A percentile compares a stretch with the other conserved stretches of the same genome.
phyloP scores from a whole-genome alignment of 371 early-diverging fungal genomes.

The Rhizomucor pusillus region DNA sequence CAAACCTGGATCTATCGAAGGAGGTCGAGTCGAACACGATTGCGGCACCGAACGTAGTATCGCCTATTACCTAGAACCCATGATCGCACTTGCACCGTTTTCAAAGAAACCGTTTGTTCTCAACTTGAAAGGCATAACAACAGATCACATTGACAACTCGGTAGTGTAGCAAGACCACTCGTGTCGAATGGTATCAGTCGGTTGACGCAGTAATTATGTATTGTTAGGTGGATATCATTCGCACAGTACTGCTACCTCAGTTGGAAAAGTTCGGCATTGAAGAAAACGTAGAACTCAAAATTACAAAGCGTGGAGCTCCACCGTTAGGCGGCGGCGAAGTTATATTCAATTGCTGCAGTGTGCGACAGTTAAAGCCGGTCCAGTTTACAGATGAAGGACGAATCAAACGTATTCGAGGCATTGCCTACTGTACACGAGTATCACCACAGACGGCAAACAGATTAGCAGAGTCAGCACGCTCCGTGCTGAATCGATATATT shows the following conservation, averaged over 20 bases:
- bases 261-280: conserved; percentile 85
- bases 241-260: conserved; percentile 86
- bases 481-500: conserved; percentile 82
- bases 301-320: conserved; percentile 90
- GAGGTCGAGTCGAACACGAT: conserved; percentile 85
- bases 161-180: too few relatives aligned
- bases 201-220: neutral
- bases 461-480: conserved; percentile 85
- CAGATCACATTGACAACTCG: conserved; percentile 83
- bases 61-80: conserved; percentile 90
- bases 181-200: neutral
- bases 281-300: conserved; percentile 81
- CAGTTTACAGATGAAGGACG: conserved; percentile 81
- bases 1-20: conserved; percentile 87
- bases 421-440: conserved; percentile 91
- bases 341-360: conserved; percentile 78
- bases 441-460: conserved; percentile 94
- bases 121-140: conserved; percentile 88
- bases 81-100: conserved; percentile 93
- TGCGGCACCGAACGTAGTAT: conserved; percentile 78
- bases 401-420: conserved; percentile 93
- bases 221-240: conserved; percentile 79
- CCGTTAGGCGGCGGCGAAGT: conserved; percentile 96
- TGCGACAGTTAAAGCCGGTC: conserved; percentile 79
- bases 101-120: conserved; percentile 79